A percentile compares a stretch with the other conserved stretches of the same genome.
phyloP scores from a whole-genome alignment of 768 basidiomycete species.

The Lentinus tigrinus region DNA sequence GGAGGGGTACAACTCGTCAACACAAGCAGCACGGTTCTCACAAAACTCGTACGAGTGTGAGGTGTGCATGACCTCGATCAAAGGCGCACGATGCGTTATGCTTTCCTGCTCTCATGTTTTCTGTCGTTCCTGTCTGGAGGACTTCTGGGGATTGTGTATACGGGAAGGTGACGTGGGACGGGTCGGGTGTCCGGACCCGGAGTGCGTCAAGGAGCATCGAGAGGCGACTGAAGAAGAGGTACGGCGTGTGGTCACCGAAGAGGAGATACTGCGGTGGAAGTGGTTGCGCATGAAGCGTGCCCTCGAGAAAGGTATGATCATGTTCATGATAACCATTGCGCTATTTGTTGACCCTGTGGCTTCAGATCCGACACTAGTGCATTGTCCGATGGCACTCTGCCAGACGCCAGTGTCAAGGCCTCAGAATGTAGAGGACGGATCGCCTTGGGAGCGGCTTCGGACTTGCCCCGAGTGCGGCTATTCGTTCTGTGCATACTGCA shows the following conservation, averaged over 20 bases:
- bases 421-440: slow-evolving; percentile 47
- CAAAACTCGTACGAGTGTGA: slow-evolving; percentile 67
- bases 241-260: slow-evolving; percentile 63
- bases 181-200: slow-evolving; percentile 80
- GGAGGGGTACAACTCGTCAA: slow-evolving; percentile 45
- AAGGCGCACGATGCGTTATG: slow-evolving; percentile 73
- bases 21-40: slow-evolving; percentile 55
- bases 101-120: slow-evolving; percentile 78
- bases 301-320: slow-evolving; percentile 62
- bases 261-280: slow-evolving; percentile 69
- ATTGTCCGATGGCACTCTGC: slow-evolving; percentile 80
- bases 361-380: slow-evolving; percentile 73
- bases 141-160: slow-evolving; percentile 83
- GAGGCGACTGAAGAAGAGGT: slow-evolving; percentile 74
- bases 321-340: too few relatives aligned
- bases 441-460: slow-evolving; percentile 71
- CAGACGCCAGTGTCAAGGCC: slow-evolving; percentile 77
- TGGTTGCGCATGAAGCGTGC: slow-evolving; percentile 73
- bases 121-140: slow-evolving; percentile 74
- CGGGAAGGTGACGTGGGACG: slow-evolving; percentile 71
- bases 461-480: slow-evolving; percentile 69
- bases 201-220: slow-evolving; percentile 65
- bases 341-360: not conserved
- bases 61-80: slow-evolving; percentile 72
- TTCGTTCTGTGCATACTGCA: slow-evolving; percentile 84